Conservation (phyloP, 2,329 filamentous ascomycete genomes). For the Aulographum hederae region DNA sequence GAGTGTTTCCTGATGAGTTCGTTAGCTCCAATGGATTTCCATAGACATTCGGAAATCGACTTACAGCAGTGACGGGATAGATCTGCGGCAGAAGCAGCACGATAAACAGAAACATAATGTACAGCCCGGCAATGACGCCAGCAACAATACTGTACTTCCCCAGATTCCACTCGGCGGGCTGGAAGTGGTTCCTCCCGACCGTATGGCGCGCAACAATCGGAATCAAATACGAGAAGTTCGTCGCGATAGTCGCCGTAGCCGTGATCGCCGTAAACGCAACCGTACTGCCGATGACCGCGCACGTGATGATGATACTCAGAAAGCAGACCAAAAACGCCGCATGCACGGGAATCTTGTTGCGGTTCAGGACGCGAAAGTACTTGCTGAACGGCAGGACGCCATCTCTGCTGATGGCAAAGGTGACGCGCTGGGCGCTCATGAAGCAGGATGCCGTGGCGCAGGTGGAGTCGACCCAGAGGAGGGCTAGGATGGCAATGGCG, state of each 20-base stretch:
- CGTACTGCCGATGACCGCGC: constrained; percentile 17
- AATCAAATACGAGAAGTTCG: constrained; percentile 21
- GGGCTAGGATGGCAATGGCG: constrained; percentile 16
- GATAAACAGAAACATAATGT: constrained; percentile 18
- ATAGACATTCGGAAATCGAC: neutral
- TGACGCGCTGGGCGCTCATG: constrained; percentile 21
- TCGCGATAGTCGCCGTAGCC: constrained; percentile 19
- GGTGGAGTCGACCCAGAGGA: constrained; percentile 21
- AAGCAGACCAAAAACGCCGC: constrained; percentile 16
- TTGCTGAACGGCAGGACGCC: constrained; percentile 19
- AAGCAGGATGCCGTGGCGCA: constrained; percentile 18
- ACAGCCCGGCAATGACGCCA: constrained; percentile 13
- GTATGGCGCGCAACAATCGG: constrained; percentile 21
- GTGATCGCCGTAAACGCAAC: constrained; percentile 21
- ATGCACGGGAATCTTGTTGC: constrained; percentile 17
- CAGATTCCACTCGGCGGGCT: constrained; percentile 18
- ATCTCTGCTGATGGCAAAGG: constrained; percentile 22
- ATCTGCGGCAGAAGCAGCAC: constrained; percentile 20
- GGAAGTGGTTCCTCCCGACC: constrained; percentile 16
- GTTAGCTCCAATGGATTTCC: neutral
- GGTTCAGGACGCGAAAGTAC: constrained; percentile 16
- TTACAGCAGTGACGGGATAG: constrained; percentile 17
- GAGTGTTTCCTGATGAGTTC: constrained; percentile 11
- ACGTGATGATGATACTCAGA: constrained; percentile 16
- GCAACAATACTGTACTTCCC: constrained; percentile 12